These are phyloP conservation scores for Apiotrichum mycotoxinovorans DNA, from an alignment of 1,284 basidiomycete genomes.

Conservation along the genomic window DNA sequence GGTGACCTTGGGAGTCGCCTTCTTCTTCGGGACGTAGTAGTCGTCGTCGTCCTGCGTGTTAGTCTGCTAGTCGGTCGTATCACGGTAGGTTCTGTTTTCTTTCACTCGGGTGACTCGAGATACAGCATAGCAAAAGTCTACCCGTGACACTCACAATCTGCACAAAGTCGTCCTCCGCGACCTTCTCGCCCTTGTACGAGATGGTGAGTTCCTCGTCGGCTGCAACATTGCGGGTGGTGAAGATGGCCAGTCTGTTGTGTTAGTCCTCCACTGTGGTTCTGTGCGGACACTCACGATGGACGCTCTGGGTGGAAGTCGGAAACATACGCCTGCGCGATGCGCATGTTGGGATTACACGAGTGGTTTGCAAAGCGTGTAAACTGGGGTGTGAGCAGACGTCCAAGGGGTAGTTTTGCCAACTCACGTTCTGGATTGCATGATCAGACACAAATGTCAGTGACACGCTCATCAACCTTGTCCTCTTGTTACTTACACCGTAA, in stretches of 20 bases:
- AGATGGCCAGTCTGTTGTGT: slow-evolving; percentile 58
- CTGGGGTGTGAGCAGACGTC: slow-evolving; percentile 17
- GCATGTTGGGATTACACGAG: slow-evolving; percentile 81
- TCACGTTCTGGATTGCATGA: slow-evolving; percentile 50
- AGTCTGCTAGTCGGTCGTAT: no score
- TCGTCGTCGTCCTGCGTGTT: slow-evolving; percentile 23
- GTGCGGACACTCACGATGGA: slow-evolving; percentile 60
- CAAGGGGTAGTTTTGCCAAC: background rate
- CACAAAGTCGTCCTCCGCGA: background rate
- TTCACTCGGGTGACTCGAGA: no score
- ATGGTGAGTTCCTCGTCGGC: slow-evolving; percentile 75
- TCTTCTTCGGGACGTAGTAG: background rate
- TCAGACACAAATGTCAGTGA: slow-evolving; percentile 63
- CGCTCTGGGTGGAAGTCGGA: slow-evolving; percentile 54
- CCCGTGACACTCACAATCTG: no score
- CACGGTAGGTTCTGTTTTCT: no score
- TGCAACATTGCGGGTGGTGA: slow-evolving; percentile 63
- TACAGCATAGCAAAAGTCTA: no score
- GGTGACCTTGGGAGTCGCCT: background rate
- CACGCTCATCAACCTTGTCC: slow-evolving; percentile 5
- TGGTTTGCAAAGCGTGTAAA: slow-evolving; percentile 60
- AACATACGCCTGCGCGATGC: slow-evolving; percentile 65
- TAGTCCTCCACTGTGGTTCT: background rate
- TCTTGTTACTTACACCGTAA: slow-evolving; percentile 63
- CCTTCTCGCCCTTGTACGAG: slow-evolving; percentile 63